Evolutionary conservation across 805 yeast genomes (phyloP), one percentile per base, ranked within the genome.

Genomic region (Starmerella bombicola): DNA sequence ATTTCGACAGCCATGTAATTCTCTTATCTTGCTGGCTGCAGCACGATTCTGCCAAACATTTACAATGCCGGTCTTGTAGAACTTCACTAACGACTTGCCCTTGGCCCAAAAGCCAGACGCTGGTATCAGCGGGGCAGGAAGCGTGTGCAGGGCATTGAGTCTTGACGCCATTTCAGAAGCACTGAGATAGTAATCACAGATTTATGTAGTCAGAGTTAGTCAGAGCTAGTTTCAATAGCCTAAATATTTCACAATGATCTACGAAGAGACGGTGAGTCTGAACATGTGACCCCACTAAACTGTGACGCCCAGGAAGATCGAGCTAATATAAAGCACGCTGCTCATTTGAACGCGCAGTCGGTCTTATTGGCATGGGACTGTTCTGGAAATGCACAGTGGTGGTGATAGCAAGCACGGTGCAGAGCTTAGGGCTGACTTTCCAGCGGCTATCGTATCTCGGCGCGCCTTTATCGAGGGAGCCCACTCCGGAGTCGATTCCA

Each of bases 401-500:
- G 10, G 69, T 83, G 9, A 49, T 77, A 9, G 79, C 93, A 6
- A 75, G 86, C 3, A 84, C 84, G 1, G 68, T 78, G 26, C 94
- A 84, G 58, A 76, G 91, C 1, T 62, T 83, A 16, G 94, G 95
- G 0, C 68, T 83, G 30, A 81, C 91, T 2, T 64, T 83, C 30
- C 95, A 84, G 60, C 65, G 94, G 36, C 78, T 80, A 52, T 75
- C 91, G 2, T 86, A 83, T 53, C 55, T 80, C 18, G 35, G 25
- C 18, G 29, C 33, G 16, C 37, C 40, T 2, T 20, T 41, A 24
- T 10, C n/a, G n/a, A n/a, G n/a, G n/a, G n/a, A n/a, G n/a, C n/a
- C n/a, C n/a, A n/a, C n/a, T n/a, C n/a, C n/a, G n/a, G n/a, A n/a
- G n/a, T n/a, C n/a, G n/a, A n/a, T n/a, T n/a, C n/a, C n/a, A n/a